Conservation (phyloP, 495 filamentous ascomycete species). For the Clohesyomyces aquaticus region DNA sequence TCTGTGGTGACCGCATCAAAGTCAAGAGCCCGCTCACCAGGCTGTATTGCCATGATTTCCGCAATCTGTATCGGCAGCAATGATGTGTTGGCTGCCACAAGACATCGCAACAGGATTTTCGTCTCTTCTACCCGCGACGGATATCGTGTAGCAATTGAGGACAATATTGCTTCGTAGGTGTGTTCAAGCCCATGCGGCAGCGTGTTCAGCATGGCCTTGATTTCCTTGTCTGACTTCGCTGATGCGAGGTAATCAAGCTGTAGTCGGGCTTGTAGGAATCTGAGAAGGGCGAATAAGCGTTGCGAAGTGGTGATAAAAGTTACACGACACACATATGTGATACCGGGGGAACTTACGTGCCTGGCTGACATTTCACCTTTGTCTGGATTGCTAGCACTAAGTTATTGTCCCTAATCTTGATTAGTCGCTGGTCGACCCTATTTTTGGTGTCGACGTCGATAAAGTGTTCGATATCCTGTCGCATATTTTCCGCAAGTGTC, state of each 20-base stretch:
- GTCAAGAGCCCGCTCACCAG: background rate
- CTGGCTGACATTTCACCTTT: no score
- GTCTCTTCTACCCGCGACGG: slow-evolving; percentile 2
- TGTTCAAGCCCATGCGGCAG: slow-evolving; percentile 11
- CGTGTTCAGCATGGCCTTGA: slow-evolving; percentile 2
- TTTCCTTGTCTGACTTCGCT: background rate
- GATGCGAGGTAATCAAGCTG: slow-evolving; percentile 10
- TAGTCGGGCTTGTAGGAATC: slow-evolving; percentile 7
- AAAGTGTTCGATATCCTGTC: background rate
- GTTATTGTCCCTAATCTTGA: slow-evolving; percentile 7
- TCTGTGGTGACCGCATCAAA: slow-evolving; percentile 9
- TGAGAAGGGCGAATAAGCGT: background rate
- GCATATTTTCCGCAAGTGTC: background rate
- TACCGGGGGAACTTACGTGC: no score
- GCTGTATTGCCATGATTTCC: slow-evolving; percentile 11
- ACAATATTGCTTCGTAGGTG: slow-evolving; percentile 9
- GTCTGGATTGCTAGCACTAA: background rate
- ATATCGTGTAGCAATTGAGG: background rate
- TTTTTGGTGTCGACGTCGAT: background rate
- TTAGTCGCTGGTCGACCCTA: background rate
- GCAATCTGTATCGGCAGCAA: background rate
- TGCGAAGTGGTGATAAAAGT: background rate
- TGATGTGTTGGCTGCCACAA: slow-evolving; percentile 2
- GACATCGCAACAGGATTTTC: slow-evolving; percentile 5
- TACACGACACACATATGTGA: no score